Evolutionary conservation across 345 rosid species (phyloP).

Genomic region (Populus euphratica): DNA sequence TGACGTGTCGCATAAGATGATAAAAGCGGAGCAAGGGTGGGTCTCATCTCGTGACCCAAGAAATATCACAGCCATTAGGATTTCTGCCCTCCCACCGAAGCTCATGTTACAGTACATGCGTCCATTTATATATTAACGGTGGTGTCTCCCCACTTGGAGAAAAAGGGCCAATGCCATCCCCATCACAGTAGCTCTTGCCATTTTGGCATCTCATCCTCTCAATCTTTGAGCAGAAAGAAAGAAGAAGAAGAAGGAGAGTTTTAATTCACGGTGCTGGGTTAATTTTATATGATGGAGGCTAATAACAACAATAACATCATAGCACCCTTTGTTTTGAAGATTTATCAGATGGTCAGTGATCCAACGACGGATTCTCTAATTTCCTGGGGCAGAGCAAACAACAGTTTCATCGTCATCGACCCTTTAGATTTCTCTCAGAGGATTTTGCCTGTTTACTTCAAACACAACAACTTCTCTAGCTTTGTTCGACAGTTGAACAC

Average conservation of each 20-base stretch:
- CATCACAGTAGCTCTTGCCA: no score
- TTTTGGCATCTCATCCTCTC: no score
- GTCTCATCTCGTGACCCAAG: conserved; percentile 25
- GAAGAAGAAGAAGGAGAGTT: no score
- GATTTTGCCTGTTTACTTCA: conserved; percentile 25
- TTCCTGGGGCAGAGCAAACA: conserved; percentile 24
- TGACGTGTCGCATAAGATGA: conserved; percentile 36
- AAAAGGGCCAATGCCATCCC: not conserved
- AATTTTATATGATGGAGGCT: conserved; percentile 38
- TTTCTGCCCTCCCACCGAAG: conserved; percentile 33
- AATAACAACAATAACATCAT: conserved; percentile 33
- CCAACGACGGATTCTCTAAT: conserved; percentile 18
- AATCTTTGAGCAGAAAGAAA: not conserved
- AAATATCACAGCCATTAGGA: conserved; percentile 32
- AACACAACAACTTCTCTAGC: conserved; percentile 34
- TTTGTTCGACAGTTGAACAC: conserved; percentile 31
- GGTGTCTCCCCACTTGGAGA: not conserved
- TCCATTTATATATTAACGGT: conserved; percentile 11
- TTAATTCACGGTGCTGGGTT: no score
- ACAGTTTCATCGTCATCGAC: conserved; percentile 28
- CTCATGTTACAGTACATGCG: conserved; percentile 11
- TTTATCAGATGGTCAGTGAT: conserved; percentile 29
- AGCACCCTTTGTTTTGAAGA: conserved; percentile 27
- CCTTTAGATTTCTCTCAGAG: conserved; percentile 25
- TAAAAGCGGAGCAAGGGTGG: conserved; percentile 37